Evolutionary conservation across 208 protist genomes (phyloP), one percentile per base, ranked within the genome.

Genomic region (Trypanosomatidae sp.): DNA sequence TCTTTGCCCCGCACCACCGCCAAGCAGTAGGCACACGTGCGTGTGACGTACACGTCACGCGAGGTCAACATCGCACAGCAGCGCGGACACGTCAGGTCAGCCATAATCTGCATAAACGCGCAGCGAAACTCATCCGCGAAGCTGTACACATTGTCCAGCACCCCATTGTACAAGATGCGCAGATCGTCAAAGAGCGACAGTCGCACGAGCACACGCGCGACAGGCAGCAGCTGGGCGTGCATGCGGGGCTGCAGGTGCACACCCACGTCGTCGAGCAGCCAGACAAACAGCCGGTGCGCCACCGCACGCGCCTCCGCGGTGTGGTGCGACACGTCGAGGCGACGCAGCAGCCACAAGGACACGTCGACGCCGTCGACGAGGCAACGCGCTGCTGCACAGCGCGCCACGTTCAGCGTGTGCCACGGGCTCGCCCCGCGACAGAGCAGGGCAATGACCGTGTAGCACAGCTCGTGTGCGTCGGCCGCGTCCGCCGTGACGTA

Each of bases 361-460:
- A 86, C 68, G 6, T 88, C 75, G 7, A 92, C 53, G n/a, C 76
- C 76, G 33, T 92, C 79, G 0, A 92, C 45, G 51, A 88, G 68
- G 50, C 85, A 72, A 13, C 61, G 60, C 2, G 65, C 38, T 3
- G 83, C 63, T 7, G 66, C 70, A 0, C 52, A 43, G 8, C 83
- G 66, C 11, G 83, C 66, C 6, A 92, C 61, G 48, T 88, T 88
- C 15, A 92, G 57, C 4, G 57, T 70, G 55, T 88, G 57, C 76
- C 79, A 89, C 38, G 83, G 83, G 39, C 84, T 56, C 0, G 79
- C 78, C 4, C 83, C 83, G 47, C 79, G 71, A 40, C 72, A 76
- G 6, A 88, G 64, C 5, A 79, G 60, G 26, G 75, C 67, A 27
- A 88, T 55, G 13, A 88, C 72, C 43, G 81, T 49, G 22, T 66